Base-by-base conservation (phyloP, 2,329 filamentous ascomycete genomes). In the Xylariaceae sp. region DNA sequence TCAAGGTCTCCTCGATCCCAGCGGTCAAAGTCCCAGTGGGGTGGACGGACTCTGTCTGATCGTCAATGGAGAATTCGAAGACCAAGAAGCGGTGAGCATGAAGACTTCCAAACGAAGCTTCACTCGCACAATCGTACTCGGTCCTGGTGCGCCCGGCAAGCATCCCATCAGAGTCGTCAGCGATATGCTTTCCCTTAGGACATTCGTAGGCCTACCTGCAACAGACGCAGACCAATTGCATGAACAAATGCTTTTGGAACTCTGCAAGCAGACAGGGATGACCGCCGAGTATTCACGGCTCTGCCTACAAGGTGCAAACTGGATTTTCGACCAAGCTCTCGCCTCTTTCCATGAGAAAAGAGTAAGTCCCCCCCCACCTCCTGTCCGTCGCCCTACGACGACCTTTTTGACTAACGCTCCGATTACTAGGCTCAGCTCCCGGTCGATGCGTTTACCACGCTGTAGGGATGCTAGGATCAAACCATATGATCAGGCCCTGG, bases 31-130 rank as follows among this genome's bases (percentile, higher is more conserved):
- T 61, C 71, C 76, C 0, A 76, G 77, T 17, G 90, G 89, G 3
- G 89, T 93, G 17, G 88, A 89, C 64, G 90, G 91, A 6, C 82
- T 95, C 64, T 81, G 90, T 53, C 83, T 95, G 65, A 87, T 83
- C 6, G 81, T 93, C n/a, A 89, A 94, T 67, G 89, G 91, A 63
- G 89, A 93, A 68, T 95, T 91, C 61, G 86, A 93, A 53, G 92
- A 96, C 70, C 77, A 87, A 15, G 83, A 89, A 65, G 72, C 76
- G 2, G 73, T 74, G 13, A 81, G 80, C 18, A 77, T 80, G 52
- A 80, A 82, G 50, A 82, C 81, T 49, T 80, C 84, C 44, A 84
- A 86, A 66, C 86, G 91, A 61, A 91, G 88, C 72, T 96, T 96
- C 73, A 90, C 92, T 56, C 86, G 92, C 54, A 88, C 85, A 0